phyloP scores from a whole-genome alignment of 257 asterid genomes.

The Scutellaria galericulata region DNA sequence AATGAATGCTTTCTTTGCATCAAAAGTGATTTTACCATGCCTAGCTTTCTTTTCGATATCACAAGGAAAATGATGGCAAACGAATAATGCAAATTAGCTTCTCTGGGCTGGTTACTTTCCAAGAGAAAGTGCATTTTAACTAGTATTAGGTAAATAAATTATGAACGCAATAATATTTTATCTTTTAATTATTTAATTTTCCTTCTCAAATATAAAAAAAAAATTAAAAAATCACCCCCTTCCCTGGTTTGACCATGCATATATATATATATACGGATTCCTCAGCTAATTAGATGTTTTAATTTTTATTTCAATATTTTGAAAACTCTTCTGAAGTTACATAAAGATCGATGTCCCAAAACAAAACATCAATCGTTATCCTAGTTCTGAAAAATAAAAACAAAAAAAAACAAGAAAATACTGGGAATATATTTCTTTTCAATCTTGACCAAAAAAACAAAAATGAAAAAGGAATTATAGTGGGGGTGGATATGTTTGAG shows the following conservation, averaged over 20 bases:
- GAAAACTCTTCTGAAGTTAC: too few species aligned
- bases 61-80: slow-evolving; percentile 43
- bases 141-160: slow-evolving; percentile 1
- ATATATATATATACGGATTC: too few species aligned
- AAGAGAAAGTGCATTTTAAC: slow-evolving; percentile 18
- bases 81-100: slow-evolving; percentile 34
- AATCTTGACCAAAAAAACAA: slow-evolving; percentile 32
- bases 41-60: slow-evolving; percentile 34
- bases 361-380: too few species aligned
- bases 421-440: slow-evolving; percentile 33
- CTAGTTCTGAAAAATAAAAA: too few species aligned
- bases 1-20: slow-evolving; percentile 33
- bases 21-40: slow-evolving; percentile 39
- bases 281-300: too few species aligned
- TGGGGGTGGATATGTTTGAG: slow-evolving; percentile 16
- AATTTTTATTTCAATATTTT: too few species aligned
- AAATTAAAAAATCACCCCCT: too few species aligned
- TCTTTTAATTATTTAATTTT: too few species aligned
- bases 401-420: background rate
- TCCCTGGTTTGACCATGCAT: too few species aligned
- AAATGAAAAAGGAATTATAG: slow-evolving; percentile 18
- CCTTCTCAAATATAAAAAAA: too few species aligned
- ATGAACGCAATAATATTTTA: background rate
- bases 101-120: slow-evolving; percentile 37
- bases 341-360: too few species aligned